Evolutionary conservation across 176 grass and related monocot genomes (phyloP), one percentile per base, ranked within the genome.

Genomic region (Metroxylon sagu): DNA sequence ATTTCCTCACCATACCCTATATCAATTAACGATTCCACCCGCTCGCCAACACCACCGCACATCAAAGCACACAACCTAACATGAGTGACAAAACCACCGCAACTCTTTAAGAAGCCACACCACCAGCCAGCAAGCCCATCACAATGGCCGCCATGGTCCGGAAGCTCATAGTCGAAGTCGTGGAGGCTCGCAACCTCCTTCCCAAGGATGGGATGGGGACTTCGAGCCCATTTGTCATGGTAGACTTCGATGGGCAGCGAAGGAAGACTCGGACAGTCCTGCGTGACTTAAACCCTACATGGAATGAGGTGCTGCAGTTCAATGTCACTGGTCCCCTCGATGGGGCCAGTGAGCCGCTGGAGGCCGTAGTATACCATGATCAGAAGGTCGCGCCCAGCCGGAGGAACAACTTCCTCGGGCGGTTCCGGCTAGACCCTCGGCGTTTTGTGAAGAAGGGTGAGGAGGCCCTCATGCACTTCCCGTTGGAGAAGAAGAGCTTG

Each of bases 91-190:
- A 31, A 31, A 6, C 5, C 5, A 31, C 5, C 30, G 1, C 30
- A 31, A 31, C 30, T 31, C 30, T 31, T 31, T 31, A 6, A 31
- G 30, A 31, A 31, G 30, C 30, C 30, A 31, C 30, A 31, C 30
- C 30, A 31, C 30, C 30, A 31, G 30, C 30, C 30, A 31, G 30
- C 1, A 31, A 31, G 30, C 30, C 30, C 5, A 31, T 31, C 30
- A 31, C 30, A 1, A 82, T 79, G 80, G 61, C 77, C 26, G 48
- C 54, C 66, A 65, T 68, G 73, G 77, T 52, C 54, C 71, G 75
- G 74, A 97, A 97, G 78, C 92, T 97, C 19, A 60, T 97, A 16
- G 92, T 97, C 64, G 92, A 97, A 87, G 82, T 97, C 63, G 84
- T 87, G 71, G 83, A 91, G 61, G 92, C 92, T 59, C 78, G 75